Percentiles rank a stretch among this genome's conserved stretches.
Evolutionary conservation across 1,284 basidiomycete genomes (phyloP).

Genomic region (Thecaphora frezii): DNA sequence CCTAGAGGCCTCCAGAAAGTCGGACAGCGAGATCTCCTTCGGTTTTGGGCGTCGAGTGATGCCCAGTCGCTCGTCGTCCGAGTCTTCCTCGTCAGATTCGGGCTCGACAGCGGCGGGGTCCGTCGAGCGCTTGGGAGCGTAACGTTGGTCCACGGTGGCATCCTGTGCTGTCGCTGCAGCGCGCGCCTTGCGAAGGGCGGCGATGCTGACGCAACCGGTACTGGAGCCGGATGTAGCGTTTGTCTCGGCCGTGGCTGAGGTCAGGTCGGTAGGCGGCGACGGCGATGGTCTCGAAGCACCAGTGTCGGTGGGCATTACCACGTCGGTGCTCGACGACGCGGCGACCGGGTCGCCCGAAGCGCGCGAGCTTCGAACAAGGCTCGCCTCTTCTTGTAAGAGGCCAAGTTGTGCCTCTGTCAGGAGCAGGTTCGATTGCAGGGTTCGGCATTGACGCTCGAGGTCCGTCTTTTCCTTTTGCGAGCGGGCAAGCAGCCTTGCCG

Average conservation of each 20-base stretch:
- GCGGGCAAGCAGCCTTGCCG: slow-evolving; percentile 12
- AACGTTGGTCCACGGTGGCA: slow-evolving; percentile 7
- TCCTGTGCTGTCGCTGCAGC: not conserved
- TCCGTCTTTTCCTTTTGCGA: slow-evolving; percentile 13
- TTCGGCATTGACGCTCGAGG: slow-evolving; percentile 19
- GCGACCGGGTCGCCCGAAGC: not conserved
- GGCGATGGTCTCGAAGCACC: not conserved
- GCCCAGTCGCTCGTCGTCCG: slow-evolving; percentile 15
- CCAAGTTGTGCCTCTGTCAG: not conserved
- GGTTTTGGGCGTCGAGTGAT: slow-evolving; percentile 7
- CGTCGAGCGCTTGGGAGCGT: not conserved
- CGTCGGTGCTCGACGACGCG: not conserved
- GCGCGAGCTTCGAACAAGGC: not conserved
- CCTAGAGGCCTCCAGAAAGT: slow-evolving; percentile 31
- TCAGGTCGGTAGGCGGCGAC: not conserved
- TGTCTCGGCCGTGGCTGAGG: no score
- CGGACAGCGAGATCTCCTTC: slow-evolving; percentile 20
- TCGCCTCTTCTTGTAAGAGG: not conserved
- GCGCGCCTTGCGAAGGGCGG: slow-evolving; percentile 22
- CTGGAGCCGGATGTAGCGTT: no score
- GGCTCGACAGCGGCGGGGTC: not conserved
- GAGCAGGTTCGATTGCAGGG: slow-evolving; percentile 19
- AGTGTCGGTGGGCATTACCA: slow-evolving; percentile 5
- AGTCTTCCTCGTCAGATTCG: slow-evolving; percentile 10
- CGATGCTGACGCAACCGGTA: slow-evolving; percentile 19